These are phyloP conservation scores for Zanthoxylum bungeanum DNA, from an alignment of 345 rosid genomes.

Conservation along the genomic window DNA sequence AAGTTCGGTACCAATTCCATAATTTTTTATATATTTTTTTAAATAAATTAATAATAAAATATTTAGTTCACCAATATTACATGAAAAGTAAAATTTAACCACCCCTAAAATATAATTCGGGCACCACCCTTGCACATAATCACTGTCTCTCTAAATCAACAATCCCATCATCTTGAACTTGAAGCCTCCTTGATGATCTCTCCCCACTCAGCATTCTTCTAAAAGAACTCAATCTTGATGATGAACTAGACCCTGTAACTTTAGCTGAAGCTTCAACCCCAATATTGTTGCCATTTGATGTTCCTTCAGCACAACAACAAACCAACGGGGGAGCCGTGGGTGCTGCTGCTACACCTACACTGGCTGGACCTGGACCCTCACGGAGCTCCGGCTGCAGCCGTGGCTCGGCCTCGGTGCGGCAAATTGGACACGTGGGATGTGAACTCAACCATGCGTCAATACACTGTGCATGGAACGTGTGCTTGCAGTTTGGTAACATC, in stretches of 20 bases:
- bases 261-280: slow-evolving; percentile 21
- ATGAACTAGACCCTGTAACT: slow-evolving; percentile 31
- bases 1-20: no score
- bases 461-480: slow-evolving; percentile 66
- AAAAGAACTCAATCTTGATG: slow-evolving; percentile 46
- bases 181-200: slow-evolving; percentile 45
- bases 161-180: slow-evolving; percentile 27
- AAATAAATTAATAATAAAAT: no score
- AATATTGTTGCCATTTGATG: slow-evolving; percentile 2
- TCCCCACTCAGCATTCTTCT: slow-evolving; percentile 37
- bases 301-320: slow-evolving; percentile 22
- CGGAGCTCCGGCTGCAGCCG: slow-evolving; percentile 43
- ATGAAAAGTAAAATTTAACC: no score
- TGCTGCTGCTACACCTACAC: no score
- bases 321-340: slow-evolving; percentile 34
- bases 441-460: slow-evolving; percentile 65
- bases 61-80: no score
- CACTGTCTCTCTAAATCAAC: slow-evolving; percentile 46
- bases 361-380: slow-evolving; percentile 32
- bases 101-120: no score
- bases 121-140: slow-evolving; percentile 1
- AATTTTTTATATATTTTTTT: no score
- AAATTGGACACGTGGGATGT: slow-evolving; percentile 67
- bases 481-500: slow-evolving; percentile 69
- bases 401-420: slow-evolving; percentile 76